These are phyloP conservation scores for Talinum fruticosum DNA, from an alignment of 148 eudicot genomes.

Conservation along the genomic window DNA sequence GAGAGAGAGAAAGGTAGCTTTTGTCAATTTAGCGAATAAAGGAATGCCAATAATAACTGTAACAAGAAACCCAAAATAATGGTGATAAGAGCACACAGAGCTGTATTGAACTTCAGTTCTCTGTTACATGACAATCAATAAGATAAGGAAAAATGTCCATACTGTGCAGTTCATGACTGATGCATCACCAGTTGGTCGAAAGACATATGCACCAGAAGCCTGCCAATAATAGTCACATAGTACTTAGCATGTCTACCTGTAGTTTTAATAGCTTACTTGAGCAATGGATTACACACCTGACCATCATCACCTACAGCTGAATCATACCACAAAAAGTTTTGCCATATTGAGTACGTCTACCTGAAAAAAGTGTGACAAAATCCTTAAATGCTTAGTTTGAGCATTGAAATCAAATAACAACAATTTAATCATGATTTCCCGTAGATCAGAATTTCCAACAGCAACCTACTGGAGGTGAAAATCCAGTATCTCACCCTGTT, in stretches of 20 bases:
- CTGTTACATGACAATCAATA: neutral
- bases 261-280: constrained; percentile 8
- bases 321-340: constrained; percentile 58
- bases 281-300: constrained; percentile 40
- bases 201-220: constrained; percentile 87
- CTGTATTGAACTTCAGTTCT: neutral
- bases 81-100: neutral
- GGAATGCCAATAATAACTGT: neutral
- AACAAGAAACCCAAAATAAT: neutral
- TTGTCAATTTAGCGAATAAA: neutral
- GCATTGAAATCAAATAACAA: too few species aligned
- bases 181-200: constrained; percentile 46
- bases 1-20: neutral
- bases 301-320: constrained; percentile 34
- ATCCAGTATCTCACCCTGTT: constrained; percentile 48
- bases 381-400: neutral
- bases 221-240: constrained; percentile 20
- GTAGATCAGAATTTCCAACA: too few species aligned
- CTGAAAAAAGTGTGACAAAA: constrained; percentile 32
- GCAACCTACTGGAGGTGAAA: neutral
- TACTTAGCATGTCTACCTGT: neutral
- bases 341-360: constrained; percentile 61
- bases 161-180: constrained; percentile 36
- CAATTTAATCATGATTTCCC: too few species aligned
- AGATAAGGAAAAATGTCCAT: constrained; percentile 23